These are phyloP conservation scores for Mytilinidion resinicola DNA, from an alignment of 495 filamentous ascomycete species.

Conservation along the genomic window DNA sequence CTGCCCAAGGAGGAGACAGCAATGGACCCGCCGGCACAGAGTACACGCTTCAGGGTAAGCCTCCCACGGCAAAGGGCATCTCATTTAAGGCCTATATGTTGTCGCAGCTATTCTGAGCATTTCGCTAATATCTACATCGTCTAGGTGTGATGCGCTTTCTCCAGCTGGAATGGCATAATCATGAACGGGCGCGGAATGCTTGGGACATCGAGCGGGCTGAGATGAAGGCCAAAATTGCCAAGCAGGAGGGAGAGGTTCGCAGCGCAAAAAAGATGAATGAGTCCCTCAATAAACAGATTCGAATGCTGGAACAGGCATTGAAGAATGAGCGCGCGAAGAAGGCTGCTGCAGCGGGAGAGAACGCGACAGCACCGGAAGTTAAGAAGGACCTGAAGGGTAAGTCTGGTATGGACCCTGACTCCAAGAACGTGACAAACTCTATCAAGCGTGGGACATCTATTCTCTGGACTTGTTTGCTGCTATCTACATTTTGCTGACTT, in stretches of 20 bases:
- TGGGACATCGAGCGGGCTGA: constrained; percentile 99
- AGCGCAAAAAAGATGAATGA: constrained; percentile 82
- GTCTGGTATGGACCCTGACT: constrained; percentile 8
- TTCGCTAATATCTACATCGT: constrained; percentile 10
- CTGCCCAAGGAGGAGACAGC: constrained; percentile 25
- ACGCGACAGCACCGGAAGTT: constrained; percentile 19
- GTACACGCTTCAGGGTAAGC: constrained; percentile 89
- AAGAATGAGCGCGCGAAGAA: constrained; percentile 58
- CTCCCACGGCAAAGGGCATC: background rate
- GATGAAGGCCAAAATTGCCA: constrained; percentile 98
- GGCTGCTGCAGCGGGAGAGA: constrained; percentile 32
- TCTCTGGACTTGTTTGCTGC: background rate
- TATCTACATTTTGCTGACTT: constrained; percentile 14
- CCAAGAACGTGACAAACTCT: constrained; percentile 19
- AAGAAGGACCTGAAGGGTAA: constrained; percentile 26
- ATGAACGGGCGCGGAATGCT: constrained; percentile 94
- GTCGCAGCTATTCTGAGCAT: background rate
- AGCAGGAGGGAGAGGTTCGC: constrained; percentile 80
- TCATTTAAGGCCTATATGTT: background rate
- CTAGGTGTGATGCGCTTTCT: constrained; percentile 98
- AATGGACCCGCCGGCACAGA: constrained; percentile 62
- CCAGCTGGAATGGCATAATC: constrained; percentile 97
- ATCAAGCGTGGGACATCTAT: constrained; percentile 24
- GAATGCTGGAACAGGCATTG: constrained; percentile 83
- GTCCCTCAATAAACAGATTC: constrained; percentile 79